Base-by-base conservation (phyloP, 345 rosid genomes). In the Geranium rotundifolium region DNA sequence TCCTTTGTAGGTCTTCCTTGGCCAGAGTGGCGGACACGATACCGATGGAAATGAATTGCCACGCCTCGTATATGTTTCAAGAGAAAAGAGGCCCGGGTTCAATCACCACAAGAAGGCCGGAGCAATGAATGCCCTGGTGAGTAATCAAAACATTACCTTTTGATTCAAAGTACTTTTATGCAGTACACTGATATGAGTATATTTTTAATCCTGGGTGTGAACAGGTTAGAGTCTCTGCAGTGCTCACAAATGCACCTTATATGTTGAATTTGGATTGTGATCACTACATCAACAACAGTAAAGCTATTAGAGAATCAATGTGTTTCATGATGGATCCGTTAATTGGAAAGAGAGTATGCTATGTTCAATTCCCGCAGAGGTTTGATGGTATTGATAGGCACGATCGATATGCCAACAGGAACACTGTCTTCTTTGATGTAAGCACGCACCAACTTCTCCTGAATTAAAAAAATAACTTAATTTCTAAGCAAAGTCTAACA, bases 291-390 rank as follows among this genome's bases (percentile, higher is more conserved):
- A 84, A 84, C 66, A 84, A 81, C 27, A 74, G 83, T 58, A 81
- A 79, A 76, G 86, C 86, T 62, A 58, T 81, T 18, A 74, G 84
- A 58, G 82, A 77, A 68, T 66, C 82, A 2, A 79, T 79, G 85
- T 81, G 86, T 66, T 84, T 83, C 72, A 68, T 83, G 79, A 78
- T 83, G 88, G 88, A 83, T 69, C 85, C 88, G 19, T 54, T 72
- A 41, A 57, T 63, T 46, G 88, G 80, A 41, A 80, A 78, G 65
- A 72, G 74, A 12, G 80, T 83, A 6, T 76, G 84, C 60, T 84
- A 76, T 56, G 81, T 81, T 62, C 89, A 84, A 67, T 84, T 84
- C 69, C 81, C 89, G 0, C 84, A 80, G 66, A 75, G 79, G 66
- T 77, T 81, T 56, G 77, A 81, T 60, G 84, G 84, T 31, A 79